A percentile compares a stretch with the other conserved stretches of the same genome.
Conservation (phyloP, 305 asterid species). For the Plantago rigida region DNA sequence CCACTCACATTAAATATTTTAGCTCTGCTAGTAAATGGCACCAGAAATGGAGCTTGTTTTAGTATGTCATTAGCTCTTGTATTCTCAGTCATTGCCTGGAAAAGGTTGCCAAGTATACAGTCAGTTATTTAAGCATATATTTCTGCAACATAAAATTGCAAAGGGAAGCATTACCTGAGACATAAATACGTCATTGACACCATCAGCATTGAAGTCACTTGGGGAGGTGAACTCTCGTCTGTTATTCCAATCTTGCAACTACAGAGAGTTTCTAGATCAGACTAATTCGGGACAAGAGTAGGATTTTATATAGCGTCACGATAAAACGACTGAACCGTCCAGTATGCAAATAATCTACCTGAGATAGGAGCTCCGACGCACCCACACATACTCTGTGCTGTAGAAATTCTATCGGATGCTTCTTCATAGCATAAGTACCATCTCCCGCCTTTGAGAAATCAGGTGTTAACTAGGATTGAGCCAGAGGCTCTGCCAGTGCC, state of each 20-base stretch:
- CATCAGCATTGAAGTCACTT: conserved; percentile 90
- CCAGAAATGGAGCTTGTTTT: conserved; percentile 89
- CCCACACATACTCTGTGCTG: conserved; percentile 75
- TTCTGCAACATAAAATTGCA: conserved; percentile 18
- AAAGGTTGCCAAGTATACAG: conserved; percentile 25
- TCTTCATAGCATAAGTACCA: conserved; percentile 49
- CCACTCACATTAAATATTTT: conserved; percentile 78
- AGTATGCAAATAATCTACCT: conserved; percentile 46
- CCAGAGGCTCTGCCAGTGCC: conserved; percentile 98
- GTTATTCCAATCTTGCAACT: conserved; percentile 99
- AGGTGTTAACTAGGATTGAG: conserved; percentile 57
- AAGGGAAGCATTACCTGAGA: conserved; percentile 54
- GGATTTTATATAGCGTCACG: not conserved
- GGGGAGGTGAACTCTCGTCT: conserved; percentile 82
- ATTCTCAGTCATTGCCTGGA: conserved; percentile 74
- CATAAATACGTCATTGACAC: conserved; percentile 71
- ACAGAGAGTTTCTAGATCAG: conserved; percentile 35
- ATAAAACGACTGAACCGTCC: conserved; percentile 3
- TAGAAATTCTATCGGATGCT: conserved; percentile 68
- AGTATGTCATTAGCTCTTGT: conserved; percentile 77
- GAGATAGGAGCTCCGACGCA: conserved; percentile 92
- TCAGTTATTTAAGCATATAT: conserved; percentile 12
- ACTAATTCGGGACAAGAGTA: conserved; percentile 20
- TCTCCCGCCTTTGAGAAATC: conserved; percentile 44
- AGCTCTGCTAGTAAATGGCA: conserved; percentile 92